Percentiles rank a stretch among this genome's conserved stretches.
phyloP scores from a whole-genome alignment of 441 rosid genomes.

The Brassica hybrid region DNA sequence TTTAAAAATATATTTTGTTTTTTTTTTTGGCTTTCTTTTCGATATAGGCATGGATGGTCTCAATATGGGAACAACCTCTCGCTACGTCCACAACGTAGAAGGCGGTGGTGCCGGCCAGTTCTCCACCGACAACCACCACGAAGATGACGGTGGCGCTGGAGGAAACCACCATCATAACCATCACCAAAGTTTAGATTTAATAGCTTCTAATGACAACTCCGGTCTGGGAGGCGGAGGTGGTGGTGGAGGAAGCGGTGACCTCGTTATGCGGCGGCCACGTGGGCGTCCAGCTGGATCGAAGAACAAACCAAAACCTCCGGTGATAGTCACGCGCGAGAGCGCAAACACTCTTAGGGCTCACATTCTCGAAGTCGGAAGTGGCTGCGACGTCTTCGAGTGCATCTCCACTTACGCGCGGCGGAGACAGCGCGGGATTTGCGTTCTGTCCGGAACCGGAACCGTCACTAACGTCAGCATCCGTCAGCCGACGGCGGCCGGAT shows the following conservation, averaged over 20 bases:
- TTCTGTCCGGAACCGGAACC: slow-evolving; percentile 88
- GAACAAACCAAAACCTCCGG: slow-evolving; percentile 89
- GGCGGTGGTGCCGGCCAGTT: slow-evolving; percentile 24
- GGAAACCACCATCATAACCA: slow-evolving; percentile 43
- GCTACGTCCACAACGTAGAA: slow-evolving; percentile 58
- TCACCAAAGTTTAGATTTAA: slow-evolving; percentile 55
- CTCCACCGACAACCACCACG: slow-evolving; percentile 51
- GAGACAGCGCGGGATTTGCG: slow-evolving; percentile 87
- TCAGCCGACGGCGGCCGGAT: slow-evolving; percentile 82
- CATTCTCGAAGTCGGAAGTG: slow-evolving; percentile 88
- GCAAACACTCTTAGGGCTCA: slow-evolving; percentile 96
- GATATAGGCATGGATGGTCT: slow-evolving; percentile 81
- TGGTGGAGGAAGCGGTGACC: slow-evolving; percentile 48
- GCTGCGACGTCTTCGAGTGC: slow-evolving; percentile 89
- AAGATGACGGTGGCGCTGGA: slow-evolving; percentile 45
- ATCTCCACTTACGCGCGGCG: slow-evolving; percentile 83
- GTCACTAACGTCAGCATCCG: slow-evolving; percentile 88
- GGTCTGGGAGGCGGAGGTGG: slow-evolving; percentile 30
- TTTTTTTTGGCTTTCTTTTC: slow-evolving; percentile 41
- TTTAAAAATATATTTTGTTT: slow-evolving; percentile 29
- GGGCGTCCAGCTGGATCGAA: slow-evolving; percentile 96
- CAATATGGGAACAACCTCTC: slow-evolving; percentile 82
- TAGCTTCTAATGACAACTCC: slow-evolving; percentile 35
- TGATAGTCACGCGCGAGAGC: slow-evolving; percentile 92
- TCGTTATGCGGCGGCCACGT: slow-evolving; percentile 74